Percentiles rank a stretch among this genome's conserved stretches.
These are phyloP conservation scores for Suzukiozyma palmioleophila DNA, from an alignment of 1,139 yeast species.

Conservation along the genomic window DNA sequence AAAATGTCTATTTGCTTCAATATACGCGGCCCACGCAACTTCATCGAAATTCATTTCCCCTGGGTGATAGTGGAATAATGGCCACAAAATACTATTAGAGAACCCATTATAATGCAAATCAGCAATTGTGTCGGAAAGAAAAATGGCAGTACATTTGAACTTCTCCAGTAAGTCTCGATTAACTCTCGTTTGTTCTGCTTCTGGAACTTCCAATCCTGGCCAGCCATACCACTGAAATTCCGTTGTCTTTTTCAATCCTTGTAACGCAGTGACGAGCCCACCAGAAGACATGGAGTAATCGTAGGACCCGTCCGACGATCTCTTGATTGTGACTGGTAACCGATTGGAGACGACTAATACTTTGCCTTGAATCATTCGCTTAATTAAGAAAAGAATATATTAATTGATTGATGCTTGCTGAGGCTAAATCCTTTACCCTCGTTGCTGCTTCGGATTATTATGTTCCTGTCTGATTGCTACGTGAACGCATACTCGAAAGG, in stretches of 20 bases:
- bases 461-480: not conserved
- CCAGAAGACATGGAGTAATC: slow-evolving; percentile 90
- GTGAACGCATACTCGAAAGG: not conserved
- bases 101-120: slow-evolving; percentile 97
- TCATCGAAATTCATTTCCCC: slow-evolving; percentile 99
- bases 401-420: not conserved
- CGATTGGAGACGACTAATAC: slow-evolving; percentile 92
- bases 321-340: slow-evolving; percentile 85
- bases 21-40: slow-evolving; percentile 96
- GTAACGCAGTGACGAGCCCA: slow-evolving; percentile 92
- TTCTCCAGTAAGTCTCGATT: slow-evolving; percentile 65
- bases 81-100: slow-evolving; percentile 91
- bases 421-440: not conserved
- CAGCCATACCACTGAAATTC: slow-evolving; percentile 98
- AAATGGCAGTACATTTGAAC: slow-evolving; percentile 89
- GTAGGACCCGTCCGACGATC: slow-evolving; percentile 58
- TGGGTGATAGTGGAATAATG: slow-evolving; percentile 96
- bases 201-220: slow-evolving; percentile 91
- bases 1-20: slow-evolving; percentile 85
- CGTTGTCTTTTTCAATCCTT: slow-evolving; percentile 80
- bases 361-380: slow-evolving; percentile 46
- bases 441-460: not conserved
- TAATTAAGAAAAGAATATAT: not conserved
- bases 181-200: slow-evolving; percentile 64
- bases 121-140: slow-evolving; percentile 81